Conservation (phyloP, 495 filamentous ascomycete genomes). For the Pseudoneurospora amorphoporcata region DNA sequence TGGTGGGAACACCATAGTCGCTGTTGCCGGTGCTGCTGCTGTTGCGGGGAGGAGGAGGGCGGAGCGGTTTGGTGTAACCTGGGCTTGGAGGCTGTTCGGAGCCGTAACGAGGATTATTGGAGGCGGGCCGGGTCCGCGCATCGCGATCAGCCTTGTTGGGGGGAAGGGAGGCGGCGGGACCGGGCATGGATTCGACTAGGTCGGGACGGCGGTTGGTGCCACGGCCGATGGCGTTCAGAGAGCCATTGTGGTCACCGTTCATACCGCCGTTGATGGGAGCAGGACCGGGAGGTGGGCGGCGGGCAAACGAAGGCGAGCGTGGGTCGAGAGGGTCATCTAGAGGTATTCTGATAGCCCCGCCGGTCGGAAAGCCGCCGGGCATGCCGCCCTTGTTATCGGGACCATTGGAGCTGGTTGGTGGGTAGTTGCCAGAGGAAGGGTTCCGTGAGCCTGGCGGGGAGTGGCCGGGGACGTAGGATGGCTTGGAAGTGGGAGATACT, state of each 20-base stretch:
- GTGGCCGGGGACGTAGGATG: neutral
- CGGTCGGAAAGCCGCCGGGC: neutral
- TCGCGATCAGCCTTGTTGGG: neutral
- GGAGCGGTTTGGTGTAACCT: neutral
- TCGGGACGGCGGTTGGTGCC: neutral
- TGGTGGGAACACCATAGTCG: neutral
- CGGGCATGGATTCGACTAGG: neutral
- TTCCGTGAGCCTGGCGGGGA: neutral
- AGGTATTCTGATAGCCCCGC: neutral
- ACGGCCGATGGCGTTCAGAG: neutral
- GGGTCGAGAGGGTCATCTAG: neutral
- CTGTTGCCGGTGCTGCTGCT: neutral
- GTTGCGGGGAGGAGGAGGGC: neutral
- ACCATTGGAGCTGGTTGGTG: neutral
- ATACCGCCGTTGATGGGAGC: neutral
- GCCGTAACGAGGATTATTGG: neutral
- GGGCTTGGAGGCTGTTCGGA: neutral
- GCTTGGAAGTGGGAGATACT: neutral
- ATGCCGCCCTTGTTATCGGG: neutral
- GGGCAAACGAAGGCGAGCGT: neutral
- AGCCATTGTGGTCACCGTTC: neutral
- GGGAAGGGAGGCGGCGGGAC: neutral
- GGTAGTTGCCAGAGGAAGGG: neutral
- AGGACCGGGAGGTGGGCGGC: neutral
- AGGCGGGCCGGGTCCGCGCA: neutral